Conservation (phyloP, 352 stramenopile species). For the Phytophthora sp. region DNA sequence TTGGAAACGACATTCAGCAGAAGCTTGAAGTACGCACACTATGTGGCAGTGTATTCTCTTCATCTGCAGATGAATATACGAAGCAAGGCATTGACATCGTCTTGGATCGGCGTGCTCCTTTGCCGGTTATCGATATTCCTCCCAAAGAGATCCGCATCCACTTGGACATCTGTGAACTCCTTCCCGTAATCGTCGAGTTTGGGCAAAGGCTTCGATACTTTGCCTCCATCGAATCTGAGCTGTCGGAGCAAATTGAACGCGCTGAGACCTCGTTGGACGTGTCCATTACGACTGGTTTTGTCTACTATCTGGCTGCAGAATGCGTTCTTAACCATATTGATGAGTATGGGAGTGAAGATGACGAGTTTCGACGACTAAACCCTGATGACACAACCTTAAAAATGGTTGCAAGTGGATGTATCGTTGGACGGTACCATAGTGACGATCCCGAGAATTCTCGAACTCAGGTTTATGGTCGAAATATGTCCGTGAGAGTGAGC, state of each 20-base stretch:
- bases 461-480: conserved; percentile 67
- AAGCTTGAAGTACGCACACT: conserved; percentile 28
- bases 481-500: conserved; percentile 72
- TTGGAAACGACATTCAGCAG: conserved; percentile 1
- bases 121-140: background rate
- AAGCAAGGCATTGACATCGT: conserved; percentile 52
- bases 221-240: conserved; percentile 45
- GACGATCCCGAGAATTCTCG: conserved; percentile 49
- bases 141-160: conserved; percentile 64
- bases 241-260: conserved; percentile 43
- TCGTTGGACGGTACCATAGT: conserved; percentile 61
- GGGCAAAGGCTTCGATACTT: conserved; percentile 55
- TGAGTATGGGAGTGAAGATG: conserved; percentile 13
- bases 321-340: conserved; percentile 35
- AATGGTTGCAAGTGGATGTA: conserved; percentile 64
- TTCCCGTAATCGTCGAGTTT: conserved; percentile 57
- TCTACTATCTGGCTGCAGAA: conserved; percentile 63
- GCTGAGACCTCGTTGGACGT: conserved; percentile 44
- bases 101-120: conserved; percentile 46
- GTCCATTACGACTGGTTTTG: conserved; percentile 69
- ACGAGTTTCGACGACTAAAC: conserved; percentile 1
- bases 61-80: conserved; percentile 1
- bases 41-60: conserved; percentile 32
- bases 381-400: conserved; percentile 39
- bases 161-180: conserved; percentile 62